phyloP scores from a whole-genome alignment of 2,329 filamentous ascomycete species.

The Macroventuria anomochaeta region DNA sequence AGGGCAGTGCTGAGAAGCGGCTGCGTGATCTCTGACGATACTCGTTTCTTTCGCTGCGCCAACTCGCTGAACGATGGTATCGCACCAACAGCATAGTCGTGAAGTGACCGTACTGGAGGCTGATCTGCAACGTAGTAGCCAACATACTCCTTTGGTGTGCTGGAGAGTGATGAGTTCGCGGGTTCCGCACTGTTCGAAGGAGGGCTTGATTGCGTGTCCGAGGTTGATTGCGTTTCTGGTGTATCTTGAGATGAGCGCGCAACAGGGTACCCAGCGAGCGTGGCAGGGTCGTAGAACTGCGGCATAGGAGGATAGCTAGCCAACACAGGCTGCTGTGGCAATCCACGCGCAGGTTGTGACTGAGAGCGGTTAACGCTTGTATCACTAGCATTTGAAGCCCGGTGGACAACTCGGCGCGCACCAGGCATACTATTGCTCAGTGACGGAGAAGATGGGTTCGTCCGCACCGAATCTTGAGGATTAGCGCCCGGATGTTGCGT shows the following conservation, averaged over 20 bases:
- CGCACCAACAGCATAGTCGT: slow-evolving; percentile 44
- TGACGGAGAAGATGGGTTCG: slow-evolving; percentile 58
- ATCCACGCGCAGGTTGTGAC: slow-evolving; percentile 56
- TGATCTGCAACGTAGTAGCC: slow-evolving; percentile 58
- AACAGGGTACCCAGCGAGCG: slow-evolving; percentile 43
- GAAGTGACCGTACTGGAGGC: slow-evolving; percentile 48
- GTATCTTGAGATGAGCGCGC: slow-evolving; percentile 43
- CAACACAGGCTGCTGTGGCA: slow-evolving; percentile 49
- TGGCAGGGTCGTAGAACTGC: slow-evolving; percentile 39
- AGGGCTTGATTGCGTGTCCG: slow-evolving; percentile 34
- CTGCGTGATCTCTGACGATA: slow-evolving; percentile 52
- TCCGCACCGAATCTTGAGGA: slow-evolving; percentile 53
- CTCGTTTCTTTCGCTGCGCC: slow-evolving; percentile 49
- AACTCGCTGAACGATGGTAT: slow-evolving; percentile 52
- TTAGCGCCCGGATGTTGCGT: slow-evolving; percentile 46
- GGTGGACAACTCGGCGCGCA: slow-evolving; percentile 51
- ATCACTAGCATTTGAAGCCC: slow-evolving; percentile 54
- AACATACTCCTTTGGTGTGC: slow-evolving; percentile 58
- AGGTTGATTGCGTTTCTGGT: slow-evolving; percentile 24
- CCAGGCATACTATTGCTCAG: slow-evolving; percentile 51
- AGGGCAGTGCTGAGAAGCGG: slow-evolving; percentile 48
- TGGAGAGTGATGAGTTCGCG: slow-evolving; percentile 34
- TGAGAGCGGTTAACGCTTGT: slow-evolving; percentile 55
- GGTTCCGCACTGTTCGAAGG: slow-evolving; percentile 28
- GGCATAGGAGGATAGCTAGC: slow-evolving; percentile 50